Conservation (phyloP, 768 basidiomycete genomes). For the Paxillus rubicundulus region DNA sequence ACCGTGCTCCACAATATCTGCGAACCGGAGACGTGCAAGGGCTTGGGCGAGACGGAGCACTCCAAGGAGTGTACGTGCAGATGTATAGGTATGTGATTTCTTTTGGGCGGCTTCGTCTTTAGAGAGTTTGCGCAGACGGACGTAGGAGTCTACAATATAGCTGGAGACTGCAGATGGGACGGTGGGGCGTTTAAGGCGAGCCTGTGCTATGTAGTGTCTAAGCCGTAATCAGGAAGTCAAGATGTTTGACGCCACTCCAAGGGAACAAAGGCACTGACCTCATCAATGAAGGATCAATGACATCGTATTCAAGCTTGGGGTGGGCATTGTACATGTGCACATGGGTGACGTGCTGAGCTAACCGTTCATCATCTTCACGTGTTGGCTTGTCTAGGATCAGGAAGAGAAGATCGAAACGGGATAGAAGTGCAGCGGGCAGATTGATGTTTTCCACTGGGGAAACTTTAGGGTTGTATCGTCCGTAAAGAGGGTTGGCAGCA, state of each 20-base stretch:
- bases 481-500: constrained; percentile 96
- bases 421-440: constrained; percentile 91
- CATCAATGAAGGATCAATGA: constrained; percentile 85
- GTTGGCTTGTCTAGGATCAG: constrained; percentile 95
- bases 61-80: constrained; percentile 92
- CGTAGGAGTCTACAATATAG: constrained; percentile 94
- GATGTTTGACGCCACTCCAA: not conserved
- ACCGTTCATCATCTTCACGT: constrained; percentile 91
- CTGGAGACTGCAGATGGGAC: constrained; percentile 86
- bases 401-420: constrained; percentile 95
- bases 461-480: constrained; percentile 96
- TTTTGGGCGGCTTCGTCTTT: constrained; percentile 88
- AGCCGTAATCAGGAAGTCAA: constrained; percentile 6
- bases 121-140: constrained; percentile 88
- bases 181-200: constrained; percentile 84
- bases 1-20: constrained; percentile 71
- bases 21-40: constrained; percentile 86
- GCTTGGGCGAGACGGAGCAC: constrained; percentile 94
- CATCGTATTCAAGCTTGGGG: constrained; percentile 79
- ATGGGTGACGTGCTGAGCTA: constrained; percentile 96
- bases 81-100: constrained; percentile 91
- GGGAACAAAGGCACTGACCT: constrained; percentile 47
- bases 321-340: constrained; percentile 97
- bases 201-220: constrained; percentile 93
- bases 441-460: constrained; percentile 99